Conservation (phyloP, 257 asterid genomes). For the Misopates orontium region DNA sequence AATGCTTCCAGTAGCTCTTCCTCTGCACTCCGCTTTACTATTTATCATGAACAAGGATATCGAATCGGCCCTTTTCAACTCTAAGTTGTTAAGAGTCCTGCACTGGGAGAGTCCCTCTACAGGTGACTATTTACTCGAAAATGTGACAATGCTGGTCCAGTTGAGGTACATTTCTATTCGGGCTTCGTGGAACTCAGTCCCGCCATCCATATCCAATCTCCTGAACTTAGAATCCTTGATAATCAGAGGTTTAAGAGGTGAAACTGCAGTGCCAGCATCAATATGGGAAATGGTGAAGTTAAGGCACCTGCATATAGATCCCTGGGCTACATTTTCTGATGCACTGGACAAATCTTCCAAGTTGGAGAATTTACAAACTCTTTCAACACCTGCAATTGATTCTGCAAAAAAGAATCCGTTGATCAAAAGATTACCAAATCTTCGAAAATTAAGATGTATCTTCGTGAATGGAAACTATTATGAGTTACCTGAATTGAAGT, state of each 20-base stretch:
- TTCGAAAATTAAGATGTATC: neutral
- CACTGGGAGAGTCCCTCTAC: neutral
- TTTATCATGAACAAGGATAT: neutral
- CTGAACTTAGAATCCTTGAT: constrained; percentile 5
- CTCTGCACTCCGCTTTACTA: neutral
- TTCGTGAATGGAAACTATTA: neutral
- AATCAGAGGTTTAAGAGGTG: neutral
- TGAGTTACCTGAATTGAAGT: neutral
- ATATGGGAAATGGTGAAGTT: neutral
- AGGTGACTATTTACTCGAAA: neutral
- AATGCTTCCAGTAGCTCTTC: neutral
- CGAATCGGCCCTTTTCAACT: neutral
- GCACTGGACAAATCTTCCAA: constrained; percentile 2
- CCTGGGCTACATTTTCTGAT: neutral
- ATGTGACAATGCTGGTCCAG: neutral
- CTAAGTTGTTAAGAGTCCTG: no score
- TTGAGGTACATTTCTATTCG: constrained; percentile 16
- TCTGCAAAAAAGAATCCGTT: neutral
- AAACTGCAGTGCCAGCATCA: neutral
- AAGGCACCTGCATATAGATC: constrained; percentile 14
- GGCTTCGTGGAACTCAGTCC: neutral
- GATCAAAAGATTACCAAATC: neutral
- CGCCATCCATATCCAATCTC: neutral
- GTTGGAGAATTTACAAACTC: constrained; percentile 12
- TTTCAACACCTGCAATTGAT: neutral